Base-by-base conservation (phyloP, 179 eudicot species). In the Beta lomatogona region DNA sequence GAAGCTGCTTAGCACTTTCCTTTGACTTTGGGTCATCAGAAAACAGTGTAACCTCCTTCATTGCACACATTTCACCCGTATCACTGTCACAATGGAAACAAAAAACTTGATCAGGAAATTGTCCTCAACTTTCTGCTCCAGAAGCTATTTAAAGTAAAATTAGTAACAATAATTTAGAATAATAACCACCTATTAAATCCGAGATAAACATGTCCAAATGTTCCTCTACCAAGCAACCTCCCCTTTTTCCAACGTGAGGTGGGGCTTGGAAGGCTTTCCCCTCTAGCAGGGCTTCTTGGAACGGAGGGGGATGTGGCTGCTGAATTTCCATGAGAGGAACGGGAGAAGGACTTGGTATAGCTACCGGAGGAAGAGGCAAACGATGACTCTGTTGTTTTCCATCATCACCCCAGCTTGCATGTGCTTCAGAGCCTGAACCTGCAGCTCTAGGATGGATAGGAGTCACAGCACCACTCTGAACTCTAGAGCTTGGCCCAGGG, bases 51-150 rank as follows among this genome's bases (percentile, higher is more conserved):
- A 95, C 98, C 91, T 95, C 98, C 91, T 93, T 95, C 97, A 95
- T 95, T 63, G 98, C 98, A 87, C 98, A 95, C 97, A 95, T 95
- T 88, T 93, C 98, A 78, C 98, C 98, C 54, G 90, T 93, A 80
- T 92, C 97, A 88, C 98, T 93, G 77, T 60, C 63, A 74, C 75
- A 4, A 25, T 31, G 76, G n/a, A 73, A 72, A 71, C 25, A 55
- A 55, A 76, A 21, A 22, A 55, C 52, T 22, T 22, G n/a, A 53
- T 86, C 76, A 84, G 84, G 36, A 80, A 57, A 58, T 44, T 9
- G 58, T 54, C 28, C 52, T 53, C 79, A 77, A 57, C 21, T 21
- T 12, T 70, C 59, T 36, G 55, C 58, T 9, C 76, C 7, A 36
- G 59, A 11, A 58, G 48, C 59, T 13, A 21, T 16, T 68, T 22